Evolutionary conservation across 805 yeast species (phyloP).

Genomic region (Wickerhamiella nectarea): DNA sequence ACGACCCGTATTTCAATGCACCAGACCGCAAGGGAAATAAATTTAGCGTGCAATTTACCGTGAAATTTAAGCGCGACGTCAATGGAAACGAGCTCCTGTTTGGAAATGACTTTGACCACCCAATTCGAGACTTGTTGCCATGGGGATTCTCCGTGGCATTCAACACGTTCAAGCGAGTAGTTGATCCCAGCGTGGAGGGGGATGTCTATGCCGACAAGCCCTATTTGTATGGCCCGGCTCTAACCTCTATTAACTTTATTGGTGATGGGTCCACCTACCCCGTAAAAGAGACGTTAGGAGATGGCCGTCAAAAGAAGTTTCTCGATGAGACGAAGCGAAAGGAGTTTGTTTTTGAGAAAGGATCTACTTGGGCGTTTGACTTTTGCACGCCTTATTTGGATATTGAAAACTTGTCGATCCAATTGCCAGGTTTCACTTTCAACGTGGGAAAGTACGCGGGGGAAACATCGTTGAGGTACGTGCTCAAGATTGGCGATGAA

Average conservation of each 20-base stretch:
- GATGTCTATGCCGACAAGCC: conserved; percentile 50
- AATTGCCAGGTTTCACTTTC: conserved; percentile 36
- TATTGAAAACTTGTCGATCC: conserved; percentile 37
- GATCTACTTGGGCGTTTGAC: conserved; percentile 33
- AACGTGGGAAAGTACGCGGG: conserved; percentile 28
- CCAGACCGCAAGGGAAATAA: conserved; percentile 20
- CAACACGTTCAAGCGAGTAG: conserved; percentile 40
- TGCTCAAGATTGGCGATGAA: conserved; percentile 21
- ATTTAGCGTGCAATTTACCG: conserved; percentile 29
- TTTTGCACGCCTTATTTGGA: conserved; percentile 44
- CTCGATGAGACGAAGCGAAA: conserved; percentile 29
- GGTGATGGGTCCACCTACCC: conserved; percentile 13
- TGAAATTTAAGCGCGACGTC: conserved; percentile 33
- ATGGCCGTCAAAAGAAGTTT: conserved; percentile 35
- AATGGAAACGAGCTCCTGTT: conserved; percentile 42
- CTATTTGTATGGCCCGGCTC: conserved; percentile 46
- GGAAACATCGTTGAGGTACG: conserved; percentile 28
- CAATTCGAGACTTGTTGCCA: conserved; percentile 46
- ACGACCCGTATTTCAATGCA: conserved; percentile 20
- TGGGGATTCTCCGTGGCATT: conserved; percentile 41
- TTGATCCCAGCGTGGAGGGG: conserved; percentile 53
- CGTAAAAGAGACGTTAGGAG: conserved; percentile 18
- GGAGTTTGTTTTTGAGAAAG: conserved; percentile 30
- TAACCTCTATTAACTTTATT: conserved; percentile 42
- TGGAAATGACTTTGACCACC: conserved; percentile 55